phyloP scores from a whole-genome alignment of 2,329 filamentous ascomycete genomes.

The Aureobasidium sp. region DNA sequence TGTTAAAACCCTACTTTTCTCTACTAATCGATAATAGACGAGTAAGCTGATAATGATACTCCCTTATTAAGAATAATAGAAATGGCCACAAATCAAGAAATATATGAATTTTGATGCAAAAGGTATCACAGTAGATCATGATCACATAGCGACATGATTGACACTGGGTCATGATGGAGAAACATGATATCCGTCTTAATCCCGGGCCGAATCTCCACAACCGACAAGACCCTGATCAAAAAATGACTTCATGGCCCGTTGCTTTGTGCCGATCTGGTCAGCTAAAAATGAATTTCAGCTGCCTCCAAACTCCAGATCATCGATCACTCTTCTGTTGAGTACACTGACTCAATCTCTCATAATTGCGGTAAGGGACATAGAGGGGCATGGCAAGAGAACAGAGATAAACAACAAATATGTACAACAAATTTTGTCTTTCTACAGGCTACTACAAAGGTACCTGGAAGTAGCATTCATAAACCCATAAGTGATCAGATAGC shows the following conservation, averaged over 20 bases:
- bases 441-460: background rate
- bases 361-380: background rate
- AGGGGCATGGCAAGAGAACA: background rate
- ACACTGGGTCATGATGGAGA: background rate
- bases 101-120: too few species aligned
- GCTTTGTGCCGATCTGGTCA: background rate
- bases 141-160: background rate
- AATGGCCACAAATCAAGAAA: too few species aligned
- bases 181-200: background rate
- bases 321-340: background rate
- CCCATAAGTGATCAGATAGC: background rate
- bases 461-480: conserved; percentile 10
- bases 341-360: background rate
- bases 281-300: background rate
- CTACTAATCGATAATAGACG: too few species aligned
- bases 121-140: background rate
- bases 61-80: too few species aligned
- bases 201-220: background rate
- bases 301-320: background rate
- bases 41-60: too few species aligned
- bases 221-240: background rate
- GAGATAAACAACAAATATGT: background rate
- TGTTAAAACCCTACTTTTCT: too few species aligned
- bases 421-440: conserved; percentile 10
- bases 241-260: conserved; percentile 6